phyloP scores from a whole-genome alignment of 2,329 filamentous ascomycete genomes.

The Aspergillus texensis region DNA sequence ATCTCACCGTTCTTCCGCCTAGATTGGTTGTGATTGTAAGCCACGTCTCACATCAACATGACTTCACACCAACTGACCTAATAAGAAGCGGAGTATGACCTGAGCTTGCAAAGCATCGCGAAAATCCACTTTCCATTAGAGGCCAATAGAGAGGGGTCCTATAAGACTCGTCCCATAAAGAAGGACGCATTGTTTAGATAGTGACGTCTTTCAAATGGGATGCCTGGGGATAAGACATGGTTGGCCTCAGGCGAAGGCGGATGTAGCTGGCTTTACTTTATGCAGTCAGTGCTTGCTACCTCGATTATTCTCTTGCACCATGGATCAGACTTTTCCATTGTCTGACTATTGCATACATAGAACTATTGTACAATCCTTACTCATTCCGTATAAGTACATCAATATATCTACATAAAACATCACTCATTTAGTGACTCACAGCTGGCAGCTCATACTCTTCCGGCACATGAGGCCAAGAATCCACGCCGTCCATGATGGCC shows the following conservation, averaged over 20 bases:
- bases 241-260: not conserved
- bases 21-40: too few relatives aligned
- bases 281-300: too few relatives aligned
- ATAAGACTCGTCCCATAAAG: not conserved
- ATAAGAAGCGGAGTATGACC: not conserved
- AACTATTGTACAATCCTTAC: not conserved
- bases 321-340: not conserved
- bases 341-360: too few relatives aligned
- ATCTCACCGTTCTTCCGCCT: too few relatives aligned
- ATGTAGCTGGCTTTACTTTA: not conserved
- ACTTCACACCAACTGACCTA: not conserved
- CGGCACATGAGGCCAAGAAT: constrained; percentile 46
- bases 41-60: not conserved
- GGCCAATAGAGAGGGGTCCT: not conserved
- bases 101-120: not conserved
- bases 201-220: not conserved
- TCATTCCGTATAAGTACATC: not conserved
- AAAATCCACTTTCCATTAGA: not conserved
- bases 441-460: constrained; percentile 8
- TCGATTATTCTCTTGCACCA: not conserved
- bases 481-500: constrained; percentile 53
- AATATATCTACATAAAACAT: not conserved
- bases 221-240: not conserved
- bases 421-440: not conserved
- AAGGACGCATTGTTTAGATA: not conserved